Evolutionary conservation across 202 grass and related monocot species (phyloP).

Genomic region (Panicum hallii): DNA sequence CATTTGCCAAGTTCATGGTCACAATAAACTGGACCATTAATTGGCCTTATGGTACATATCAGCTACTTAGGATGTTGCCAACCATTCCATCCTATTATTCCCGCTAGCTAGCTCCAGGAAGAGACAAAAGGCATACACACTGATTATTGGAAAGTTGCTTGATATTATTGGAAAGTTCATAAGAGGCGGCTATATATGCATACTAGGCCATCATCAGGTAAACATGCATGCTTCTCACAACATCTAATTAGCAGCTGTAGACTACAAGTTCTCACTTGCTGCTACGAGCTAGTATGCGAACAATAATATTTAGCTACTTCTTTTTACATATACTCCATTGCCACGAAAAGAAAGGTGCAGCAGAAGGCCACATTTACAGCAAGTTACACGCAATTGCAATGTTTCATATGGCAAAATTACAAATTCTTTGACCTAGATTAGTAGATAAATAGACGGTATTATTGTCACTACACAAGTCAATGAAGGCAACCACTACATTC

Average conservation of each 20-base stretch:
- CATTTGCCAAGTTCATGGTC: conserved; percentile 4
- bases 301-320: background rate
- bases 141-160: conserved; percentile 3
- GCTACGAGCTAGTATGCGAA: background rate
- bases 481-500: background rate
- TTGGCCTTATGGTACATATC: background rate
- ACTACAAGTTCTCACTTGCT: background rate
- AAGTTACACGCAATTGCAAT: background rate
- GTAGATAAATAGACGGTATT: background rate
- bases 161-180: background rate
- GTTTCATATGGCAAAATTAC: background rate
- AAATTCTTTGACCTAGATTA: background rate
- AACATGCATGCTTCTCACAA: conserved; percentile 1
- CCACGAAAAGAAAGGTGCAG: too few species aligned
- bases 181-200: background rate
- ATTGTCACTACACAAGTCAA: background rate
- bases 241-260: background rate
- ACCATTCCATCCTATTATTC: conserved; percentile 14
- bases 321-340: too few species aligned
- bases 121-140: conserved; percentile 18
- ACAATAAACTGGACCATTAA: background rate
- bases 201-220: background rate
- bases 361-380: too few species aligned
- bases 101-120: background rate
- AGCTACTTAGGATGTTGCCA: background rate